Evolutionary conservation across 2,329 filamentous ascomycete species (phyloP).

Genomic region (Sarocladium oryzae): DNA sequence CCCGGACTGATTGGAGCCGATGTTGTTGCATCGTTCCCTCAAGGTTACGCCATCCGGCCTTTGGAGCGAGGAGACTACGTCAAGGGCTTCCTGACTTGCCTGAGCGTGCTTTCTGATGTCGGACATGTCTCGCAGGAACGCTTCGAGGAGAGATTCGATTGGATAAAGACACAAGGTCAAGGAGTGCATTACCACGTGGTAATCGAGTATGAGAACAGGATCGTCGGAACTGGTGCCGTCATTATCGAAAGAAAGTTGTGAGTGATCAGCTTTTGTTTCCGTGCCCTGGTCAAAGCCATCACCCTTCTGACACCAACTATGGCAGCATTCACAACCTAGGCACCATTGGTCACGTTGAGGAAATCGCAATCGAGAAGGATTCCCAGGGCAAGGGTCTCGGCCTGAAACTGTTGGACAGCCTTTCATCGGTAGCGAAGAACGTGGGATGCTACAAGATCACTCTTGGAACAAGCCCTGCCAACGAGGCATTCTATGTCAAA

Average conservation of each 20-base stretch:
- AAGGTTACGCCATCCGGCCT: slow-evolving; percentile 65
- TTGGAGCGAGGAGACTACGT: slow-evolving; percentile 61
- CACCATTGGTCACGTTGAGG: slow-evolving; percentile 73
- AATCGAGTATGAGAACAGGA: slow-evolving; percentile 53
- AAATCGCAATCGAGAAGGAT: slow-evolving; percentile 72
- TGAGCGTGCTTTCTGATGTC: slow-evolving; percentile 70
- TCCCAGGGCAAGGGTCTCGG: slow-evolving; percentile 80
- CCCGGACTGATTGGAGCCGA: slow-evolving; percentile 58
- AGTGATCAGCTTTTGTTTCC: slow-evolving; percentile 19
- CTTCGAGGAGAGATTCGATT: slow-evolving; percentile 64
- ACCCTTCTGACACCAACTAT: neutral
- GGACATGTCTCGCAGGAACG: slow-evolving; percentile 61
- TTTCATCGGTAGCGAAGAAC: slow-evolving; percentile 59
- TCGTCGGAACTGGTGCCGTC: slow-evolving; percentile 70
- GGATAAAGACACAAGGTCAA: slow-evolving; percentile 32
- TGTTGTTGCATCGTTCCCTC: slow-evolving; percentile 54
- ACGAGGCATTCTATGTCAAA: slow-evolving; percentile 66
- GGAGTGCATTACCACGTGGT: slow-evolving; percentile 65
- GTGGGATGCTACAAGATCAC: slow-evolving; percentile 79
- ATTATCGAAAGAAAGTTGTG: slow-evolving; percentile 76
- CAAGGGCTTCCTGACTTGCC: slow-evolving; percentile 67
- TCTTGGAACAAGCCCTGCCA: slow-evolving; percentile 70
- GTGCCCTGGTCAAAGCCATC: neutral
- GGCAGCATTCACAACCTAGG: slow-evolving; percentile 58
- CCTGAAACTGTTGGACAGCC: slow-evolving; percentile 65